Percentiles rank a stretch among this genome's conserved stretches.
Evolutionary conservation across 768 basidiomycete species (phyloP).

Genomic region (Trametes villosa): DNA sequence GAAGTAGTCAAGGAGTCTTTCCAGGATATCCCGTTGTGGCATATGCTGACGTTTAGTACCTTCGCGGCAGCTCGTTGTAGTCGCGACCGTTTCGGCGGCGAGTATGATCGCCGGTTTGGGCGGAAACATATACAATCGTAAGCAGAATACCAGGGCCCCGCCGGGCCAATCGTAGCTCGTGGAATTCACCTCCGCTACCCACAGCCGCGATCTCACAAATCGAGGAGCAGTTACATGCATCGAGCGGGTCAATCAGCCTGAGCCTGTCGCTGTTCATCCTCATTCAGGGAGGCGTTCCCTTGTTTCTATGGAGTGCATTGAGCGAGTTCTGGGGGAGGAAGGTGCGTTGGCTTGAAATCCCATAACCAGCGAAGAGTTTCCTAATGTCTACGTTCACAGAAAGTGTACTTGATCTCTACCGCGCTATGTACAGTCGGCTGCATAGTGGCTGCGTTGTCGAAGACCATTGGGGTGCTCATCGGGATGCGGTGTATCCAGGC

Average conservation of each 20-base stretch:
- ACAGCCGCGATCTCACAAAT: constrained; percentile 68
- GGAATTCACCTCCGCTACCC: constrained; percentile 8
- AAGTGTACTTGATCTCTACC: constrained; percentile 58
- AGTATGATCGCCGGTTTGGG: constrained; percentile 62
- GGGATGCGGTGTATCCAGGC: constrained; percentile 74
- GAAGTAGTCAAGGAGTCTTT: neutral
- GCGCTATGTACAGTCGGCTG: constrained; percentile 58
- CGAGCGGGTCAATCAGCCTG: constrained; percentile 63
- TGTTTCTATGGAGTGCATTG: constrained; percentile 69
- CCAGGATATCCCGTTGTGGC: no score
- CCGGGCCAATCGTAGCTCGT: neutral
- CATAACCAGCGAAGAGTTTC: neutral
- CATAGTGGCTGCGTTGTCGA: constrained; percentile 58
- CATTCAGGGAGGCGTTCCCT: constrained; percentile 68
- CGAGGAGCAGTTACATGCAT: constrained; percentile 61
- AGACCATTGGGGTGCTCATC: constrained; percentile 59
- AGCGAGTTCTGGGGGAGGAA: constrained; percentile 81
- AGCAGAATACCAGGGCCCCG: constrained; percentile 9
- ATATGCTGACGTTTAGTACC: neutral
- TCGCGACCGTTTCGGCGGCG: constrained; percentile 54
- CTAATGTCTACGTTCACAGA: constrained; percentile 36
- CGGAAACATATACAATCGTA: constrained; percentile 68
- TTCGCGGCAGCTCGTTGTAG: constrained; percentile 36
- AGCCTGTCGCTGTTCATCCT: constrained; percentile 75
- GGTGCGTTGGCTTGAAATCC: constrained; percentile 40